Percentiles rank a stretch among this genome's conserved stretches.
Conservation (phyloP, 2,329 filamentous ascomycete species). For the Chaetothyriales sp. region DNA sequence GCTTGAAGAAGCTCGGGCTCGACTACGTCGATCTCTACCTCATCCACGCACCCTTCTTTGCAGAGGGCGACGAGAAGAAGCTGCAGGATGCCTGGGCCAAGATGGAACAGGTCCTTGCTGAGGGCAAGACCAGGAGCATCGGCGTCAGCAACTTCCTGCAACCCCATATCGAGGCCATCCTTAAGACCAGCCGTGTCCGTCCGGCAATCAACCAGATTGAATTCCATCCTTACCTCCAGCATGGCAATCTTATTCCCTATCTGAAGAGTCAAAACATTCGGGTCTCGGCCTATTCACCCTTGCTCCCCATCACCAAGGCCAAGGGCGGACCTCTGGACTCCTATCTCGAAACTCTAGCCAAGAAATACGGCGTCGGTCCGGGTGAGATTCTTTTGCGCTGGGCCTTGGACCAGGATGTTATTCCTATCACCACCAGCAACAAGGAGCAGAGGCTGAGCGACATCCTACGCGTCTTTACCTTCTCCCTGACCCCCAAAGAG, state of each 20-base stretch:
- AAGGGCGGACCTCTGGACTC: conserved; percentile 41
- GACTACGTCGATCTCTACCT: conserved; percentile 51
- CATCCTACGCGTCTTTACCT: conserved; percentile 40
- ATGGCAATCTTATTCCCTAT: conserved; percentile 26
- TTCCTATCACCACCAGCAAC: conserved; percentile 44
- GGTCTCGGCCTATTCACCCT: conserved; percentile 27
- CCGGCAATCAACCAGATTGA: conserved; percentile 32
- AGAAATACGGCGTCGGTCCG: conserved; percentile 45
- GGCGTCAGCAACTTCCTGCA: conserved; percentile 48
- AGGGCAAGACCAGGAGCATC: conserved; percentile 44
- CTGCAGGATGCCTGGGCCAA: conserved; percentile 44
- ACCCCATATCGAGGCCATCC: conserved; percentile 38
- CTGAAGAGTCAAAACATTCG: conserved; percentile 29
- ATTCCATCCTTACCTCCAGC: conserved; percentile 34
- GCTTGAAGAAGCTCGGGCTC: conserved; percentile 44
- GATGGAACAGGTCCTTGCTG: conserved; percentile 43
- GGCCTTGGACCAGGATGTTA: conserved; percentile 45
- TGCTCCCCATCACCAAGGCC: conserved; percentile 39
- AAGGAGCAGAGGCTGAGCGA: conserved; percentile 46
- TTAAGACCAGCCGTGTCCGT: conserved; percentile 27
- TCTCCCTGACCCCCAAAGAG: conserved; percentile 44
- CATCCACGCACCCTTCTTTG: conserved; percentile 47
- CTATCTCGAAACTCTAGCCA: conserved; percentile 36
- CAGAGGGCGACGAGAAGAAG: conserved; percentile 33
- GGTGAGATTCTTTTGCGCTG: conserved; percentile 44